Evolutionary conservation across 1,139 yeast genomes (phyloP), one percentile per base, ranked within the genome.

Genomic region (Taiozyma onychis): DNA sequence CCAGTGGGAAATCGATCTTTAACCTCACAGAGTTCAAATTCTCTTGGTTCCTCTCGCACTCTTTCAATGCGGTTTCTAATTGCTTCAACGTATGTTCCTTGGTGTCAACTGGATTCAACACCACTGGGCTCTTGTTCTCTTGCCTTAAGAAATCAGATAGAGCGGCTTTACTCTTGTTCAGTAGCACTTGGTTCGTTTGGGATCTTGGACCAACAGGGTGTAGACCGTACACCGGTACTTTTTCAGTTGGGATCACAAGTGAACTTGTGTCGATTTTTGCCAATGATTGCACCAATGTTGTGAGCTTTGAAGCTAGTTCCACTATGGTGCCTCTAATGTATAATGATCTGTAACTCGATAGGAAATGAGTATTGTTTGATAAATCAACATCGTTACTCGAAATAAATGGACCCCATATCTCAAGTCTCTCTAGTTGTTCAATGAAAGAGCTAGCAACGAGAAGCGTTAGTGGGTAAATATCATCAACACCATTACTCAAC

Each of bases 1-100:
- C 52, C 22, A 42, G 11, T 13, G 52, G 50, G 18, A 49, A 44
- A 11, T 49, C 50, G 13, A 49, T 47, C 9, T 26, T 22, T 7
- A 41, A 14, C n/a, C 47, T 49, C 6, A 44, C 14, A 4, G 47
- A 32, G 13, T 41, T 47, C 7, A 41, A 8, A 5, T 43, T 24
- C n/a, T 39, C 32, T 27, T 21, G n/a, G 3, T 49, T 43, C 42
- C 41, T 32, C 7, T 42, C 39, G 8, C 45, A 48, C 21, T 49
- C 48, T 26, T 26, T 42, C 11, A 26, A 14, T 16, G 43, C 41
- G 10, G 43, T 35, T 2, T 41, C 42, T 16, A 49, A 39, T 13
- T 47, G 50, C 2, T 30, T 21, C 16, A 44, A 3, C 9, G 43
- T 22, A 24, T 39, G 43, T 24, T 22, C 18, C 13, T 22, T 39